Evolutionary conservation across 2,329 filamentous ascomycete species (phyloP), one percentile per base, ranked within the genome.

Genomic region (Fusarium napiforme): DNA sequence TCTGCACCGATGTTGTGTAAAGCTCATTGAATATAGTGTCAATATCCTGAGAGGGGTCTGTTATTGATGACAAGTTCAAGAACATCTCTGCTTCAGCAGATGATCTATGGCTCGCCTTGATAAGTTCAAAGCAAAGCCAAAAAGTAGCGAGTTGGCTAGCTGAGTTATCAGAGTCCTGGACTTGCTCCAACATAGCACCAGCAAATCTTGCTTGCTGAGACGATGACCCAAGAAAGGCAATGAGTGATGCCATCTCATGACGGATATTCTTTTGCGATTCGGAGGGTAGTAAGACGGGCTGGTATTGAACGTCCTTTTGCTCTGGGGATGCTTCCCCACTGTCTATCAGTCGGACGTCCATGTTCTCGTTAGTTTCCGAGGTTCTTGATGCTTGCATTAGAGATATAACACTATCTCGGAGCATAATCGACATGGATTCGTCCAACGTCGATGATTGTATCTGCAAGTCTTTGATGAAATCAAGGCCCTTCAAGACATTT

Each of bases 101-200:
- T 4, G 84, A 82, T 8, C 83, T 80, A 23, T 89, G 83, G 12
- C 87, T 85, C 7, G 88, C 86, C 77, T 91, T 91, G 14, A 95
- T 82, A 4, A 96, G 86, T 74, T 93, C 90, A 64, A 95, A 89
- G 1, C 93, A 89, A 7, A 97, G 84, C 95, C 95, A 98, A 75
- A 94, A 93, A 6, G 92, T 90, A 18, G 94, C 90, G 32, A 96
- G 81, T 71, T 91, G 89, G 40, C 85, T 84, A 23, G 89, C 84
- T 1, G 89, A 88, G 7, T 86, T 84, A 30, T 59, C 56, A 7
- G 88, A 87, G 36, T 89, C 85, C 59, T 89, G 88, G 9, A 92
- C 82, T 62, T 88, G 88, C 50, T 90, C 88, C 32, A 95, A 83
- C 81, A 97, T 88, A 28, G 90, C 89, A 23, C 85, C 85, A 9